Conservation (phyloP, 2,329 filamentous ascomycete species). For the Colletotrichum magnum region DNA sequence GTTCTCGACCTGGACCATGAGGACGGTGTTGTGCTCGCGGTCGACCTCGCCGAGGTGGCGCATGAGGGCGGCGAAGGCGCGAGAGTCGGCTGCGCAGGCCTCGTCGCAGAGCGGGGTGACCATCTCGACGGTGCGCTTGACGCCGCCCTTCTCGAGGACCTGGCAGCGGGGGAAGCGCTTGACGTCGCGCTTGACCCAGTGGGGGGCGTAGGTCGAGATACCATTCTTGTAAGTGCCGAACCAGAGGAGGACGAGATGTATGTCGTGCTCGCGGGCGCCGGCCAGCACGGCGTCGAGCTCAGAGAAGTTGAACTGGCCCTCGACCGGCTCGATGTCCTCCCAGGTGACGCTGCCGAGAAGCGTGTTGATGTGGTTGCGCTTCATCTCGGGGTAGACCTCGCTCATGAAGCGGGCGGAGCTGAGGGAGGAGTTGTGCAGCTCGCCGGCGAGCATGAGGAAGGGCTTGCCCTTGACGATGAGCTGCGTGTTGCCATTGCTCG, state of each 20-base stretch:
- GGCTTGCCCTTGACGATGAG: constrained; percentile 55
- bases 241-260: constrained; percentile 55
- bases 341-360: constrained; percentile 54
- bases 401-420: constrained; percentile 52
- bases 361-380: constrained; percentile 52
- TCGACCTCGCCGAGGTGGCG: constrained; percentile 58
- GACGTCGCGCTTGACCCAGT: constrained; percentile 52
- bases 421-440: constrained; percentile 55
- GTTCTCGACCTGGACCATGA: constrained; percentile 73
- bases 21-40: constrained; percentile 60
- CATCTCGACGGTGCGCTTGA: constrained; percentile 51
- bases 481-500: constrained; percentile 48
- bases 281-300: constrained; percentile 52
- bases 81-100: constrained; percentile 49
- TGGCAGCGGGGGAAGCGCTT: constrained; percentile 54
- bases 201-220: constrained; percentile 52
- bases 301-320: constrained; percentile 52
- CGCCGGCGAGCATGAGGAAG: constrained; percentile 52
- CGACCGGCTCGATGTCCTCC: constrained; percentile 54
- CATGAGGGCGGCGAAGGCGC: constrained; percentile 51
- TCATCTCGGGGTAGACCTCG: constrained; percentile 50
- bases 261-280: constrained; percentile 49
- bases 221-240: constrained; percentile 57
- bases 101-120: constrained; percentile 49
- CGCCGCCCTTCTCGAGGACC: constrained; percentile 49